Percentiles rank a stretch among this genome's conserved stretches.
Evolutionary conservation across 148 eudicot species (phyloP).

Genomic region (Rheum nobile): DNA sequence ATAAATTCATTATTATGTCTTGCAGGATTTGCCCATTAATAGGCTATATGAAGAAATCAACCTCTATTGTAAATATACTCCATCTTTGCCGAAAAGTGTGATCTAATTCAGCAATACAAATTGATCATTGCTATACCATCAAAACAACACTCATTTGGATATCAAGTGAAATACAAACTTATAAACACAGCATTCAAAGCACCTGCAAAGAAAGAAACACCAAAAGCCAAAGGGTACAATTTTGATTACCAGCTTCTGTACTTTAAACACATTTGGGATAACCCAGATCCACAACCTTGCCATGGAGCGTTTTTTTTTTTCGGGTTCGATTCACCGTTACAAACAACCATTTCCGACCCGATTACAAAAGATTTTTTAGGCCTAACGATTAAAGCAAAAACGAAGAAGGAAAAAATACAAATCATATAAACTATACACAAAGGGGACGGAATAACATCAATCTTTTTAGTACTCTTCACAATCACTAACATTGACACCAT

Average conservation of each 20-base stretch:
- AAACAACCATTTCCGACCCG: conserved; percentile 6
- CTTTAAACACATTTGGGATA: conserved; percentile 6
- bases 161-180: background rate
- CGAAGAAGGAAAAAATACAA: background rate
- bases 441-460: conserved; percentile 5
- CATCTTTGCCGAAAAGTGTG: no score
- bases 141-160: background rate
- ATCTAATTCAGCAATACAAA: background rate
- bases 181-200: background rate
- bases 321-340: conserved; percentile 8
- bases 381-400: conserved; percentile 1
- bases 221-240: conserved; percentile 6
- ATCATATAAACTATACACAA: conserved; percentile 7
- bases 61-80: background rate
- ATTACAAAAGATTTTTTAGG: conserved; percentile 2
- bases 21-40: no score
- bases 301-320: background rate
- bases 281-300: conserved; percentile 5
- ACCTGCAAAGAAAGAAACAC: background rate
- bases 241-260: conserved; percentile 2
- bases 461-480: conserved; percentile 2
- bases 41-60: background rate
- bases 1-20: no score
- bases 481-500: conserved; percentile 4
- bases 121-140: background rate